A percentile compares a stretch with the other conserved stretches of the same genome.
These are phyloP conservation scores for Syzygium oleosum DNA, from an alignment of 345 rosid species.

Conservation along the genomic window DNA sequence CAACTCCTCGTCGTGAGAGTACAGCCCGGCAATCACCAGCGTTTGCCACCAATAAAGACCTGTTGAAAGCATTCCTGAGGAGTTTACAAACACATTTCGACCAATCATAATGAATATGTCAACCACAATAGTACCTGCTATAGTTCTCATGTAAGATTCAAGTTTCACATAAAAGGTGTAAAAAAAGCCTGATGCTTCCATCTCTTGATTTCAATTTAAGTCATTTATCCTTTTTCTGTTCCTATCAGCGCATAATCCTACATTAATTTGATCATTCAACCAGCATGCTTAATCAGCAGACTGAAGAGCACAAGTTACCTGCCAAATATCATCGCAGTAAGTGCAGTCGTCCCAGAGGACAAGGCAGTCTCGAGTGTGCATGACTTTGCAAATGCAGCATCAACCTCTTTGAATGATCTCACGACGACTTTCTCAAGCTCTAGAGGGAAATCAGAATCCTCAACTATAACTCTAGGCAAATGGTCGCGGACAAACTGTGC, in stretches of 20 bases:
- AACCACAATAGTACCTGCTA: background rate
- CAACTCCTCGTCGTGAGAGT: slow-evolving; percentile 49
- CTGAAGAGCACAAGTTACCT: slow-evolving; percentile 23
- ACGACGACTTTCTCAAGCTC: slow-evolving; percentile 59
- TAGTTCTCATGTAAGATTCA: background rate
- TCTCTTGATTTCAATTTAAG: background rate
- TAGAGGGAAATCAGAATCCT: slow-evolving; percentile 67
- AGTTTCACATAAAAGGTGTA: background rate
- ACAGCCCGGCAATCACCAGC: slow-evolving; percentile 94
- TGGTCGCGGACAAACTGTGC: slow-evolving; percentile 69
- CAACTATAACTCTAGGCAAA: slow-evolving; percentile 66
- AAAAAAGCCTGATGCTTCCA: background rate
- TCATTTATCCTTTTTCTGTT: background rate
- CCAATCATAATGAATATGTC: background rate
- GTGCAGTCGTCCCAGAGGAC: slow-evolving; percentile 84
- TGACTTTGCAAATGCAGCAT: slow-evolving; percentile 52
- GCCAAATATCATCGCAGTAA: slow-evolving; percentile 79
- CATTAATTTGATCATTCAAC: background rate
- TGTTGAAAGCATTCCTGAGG: background rate
- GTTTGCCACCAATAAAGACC: slow-evolving; percentile 83
- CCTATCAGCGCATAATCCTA: background rate
- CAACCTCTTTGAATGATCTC: slow-evolving; percentile 67
- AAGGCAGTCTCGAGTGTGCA: slow-evolving; percentile 37
- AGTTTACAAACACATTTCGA: background rate
- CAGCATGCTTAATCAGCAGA: background rate